Conservation (phyloP, 108 stramenopile genomes). For the Skeletonema potamos region DNA sequence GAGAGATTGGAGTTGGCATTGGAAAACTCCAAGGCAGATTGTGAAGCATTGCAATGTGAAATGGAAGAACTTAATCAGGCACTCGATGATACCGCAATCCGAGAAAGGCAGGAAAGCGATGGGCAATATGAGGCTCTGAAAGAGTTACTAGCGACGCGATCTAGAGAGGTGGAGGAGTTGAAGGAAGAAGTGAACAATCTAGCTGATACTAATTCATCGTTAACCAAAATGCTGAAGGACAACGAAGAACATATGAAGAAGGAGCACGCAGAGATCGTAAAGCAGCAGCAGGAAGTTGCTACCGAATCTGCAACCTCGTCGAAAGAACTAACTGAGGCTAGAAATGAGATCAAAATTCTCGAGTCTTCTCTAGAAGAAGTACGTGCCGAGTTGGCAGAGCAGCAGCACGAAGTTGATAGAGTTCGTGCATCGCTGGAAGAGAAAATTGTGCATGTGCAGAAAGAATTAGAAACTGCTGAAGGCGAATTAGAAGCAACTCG, state of each 20-base stretch:
- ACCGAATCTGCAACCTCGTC: conserved; percentile 41
- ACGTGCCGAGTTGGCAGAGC: conserved; percentile 22
- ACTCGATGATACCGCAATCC: conserved; percentile 65
- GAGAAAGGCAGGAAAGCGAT: conserved; percentile 21
- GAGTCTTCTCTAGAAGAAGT: conserved; percentile 59
- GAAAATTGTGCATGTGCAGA: conserved; percentile 62
- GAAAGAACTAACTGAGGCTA: conserved; percentile 47
- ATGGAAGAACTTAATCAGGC: conserved; percentile 71
- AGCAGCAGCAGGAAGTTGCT: conserved; percentile 51
- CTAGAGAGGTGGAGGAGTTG: conserved; percentile 45
- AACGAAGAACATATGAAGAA: conserved; percentile 16
- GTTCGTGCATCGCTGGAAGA: conserved; percentile 58
- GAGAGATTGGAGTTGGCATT: conserved; percentile 62
- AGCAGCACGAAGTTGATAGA: conserved; percentile 62
- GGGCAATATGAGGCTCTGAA: conserved; percentile 28
- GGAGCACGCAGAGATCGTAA: conserved; percentile 40
- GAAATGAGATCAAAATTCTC: conserved; percentile 55
- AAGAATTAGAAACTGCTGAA: conserved; percentile 63
- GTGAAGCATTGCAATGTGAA: conserved; percentile 60
- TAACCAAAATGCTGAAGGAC: conserved; percentile 22
- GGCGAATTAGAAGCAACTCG: conserved; percentile 53
- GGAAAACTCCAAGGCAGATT: conserved; percentile 72
- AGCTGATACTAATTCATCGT: conserved; percentile 25
- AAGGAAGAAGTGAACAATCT: conserved; percentile 44
- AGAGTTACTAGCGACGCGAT: conserved; percentile 41